Percentiles rank a stretch among this genome's conserved stretches.
phyloP scores from a whole-genome alignment of 1,284 basidiomycete species.

The Ustilago sp. region DNA sequence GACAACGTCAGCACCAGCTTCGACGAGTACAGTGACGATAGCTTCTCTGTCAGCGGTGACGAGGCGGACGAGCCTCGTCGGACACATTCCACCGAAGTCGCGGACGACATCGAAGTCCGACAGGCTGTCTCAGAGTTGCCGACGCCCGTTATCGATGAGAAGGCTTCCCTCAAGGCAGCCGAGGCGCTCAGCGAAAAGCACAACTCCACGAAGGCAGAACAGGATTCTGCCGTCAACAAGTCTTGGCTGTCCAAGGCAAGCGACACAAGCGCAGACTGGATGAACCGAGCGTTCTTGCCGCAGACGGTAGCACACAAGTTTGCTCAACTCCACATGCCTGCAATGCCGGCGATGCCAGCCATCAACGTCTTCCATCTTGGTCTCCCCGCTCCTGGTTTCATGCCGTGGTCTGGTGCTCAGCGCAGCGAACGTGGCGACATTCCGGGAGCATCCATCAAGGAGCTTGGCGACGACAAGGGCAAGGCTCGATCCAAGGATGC shows the following conservation, averaged over 20 bases:
- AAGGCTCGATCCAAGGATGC: constrained; percentile 25
- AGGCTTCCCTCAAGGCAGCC: constrained; percentile 31
- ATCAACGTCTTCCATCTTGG: constrained; percentile 60
- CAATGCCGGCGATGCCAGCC: constrained; percentile 52
- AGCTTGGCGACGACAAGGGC: constrained; percentile 25
- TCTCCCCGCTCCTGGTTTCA: constrained; percentile 42
- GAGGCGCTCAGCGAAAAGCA: constrained; percentile 18
- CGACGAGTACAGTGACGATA: constrained; percentile 56
- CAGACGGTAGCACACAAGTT: constrained; percentile 52
- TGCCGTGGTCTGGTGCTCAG: constrained; percentile 45
- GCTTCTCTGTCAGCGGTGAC: constrained; percentile 34
- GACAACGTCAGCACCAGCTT: constrained; percentile 63
- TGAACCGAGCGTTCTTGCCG: constrained; percentile 47
- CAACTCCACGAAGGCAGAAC: neutral
- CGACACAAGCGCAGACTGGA: constrained; percentile 52
- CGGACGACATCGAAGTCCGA: constrained; percentile 33
- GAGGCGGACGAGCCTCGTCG: constrained; percentile 15
- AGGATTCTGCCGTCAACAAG: constrained; percentile 28
- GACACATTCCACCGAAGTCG: neutral
- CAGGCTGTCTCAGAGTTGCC: constrained; percentile 33
- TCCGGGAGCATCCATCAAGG: constrained; percentile 2
- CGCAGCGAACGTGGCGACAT: constrained; percentile 17
- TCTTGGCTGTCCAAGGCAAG: constrained; percentile 52
- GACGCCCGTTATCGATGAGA: constrained; percentile 37
- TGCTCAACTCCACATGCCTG: constrained; percentile 51